A percentile compares a stretch with the other conserved stretches of the same genome.
Evolutionary conservation across 2,329 filamentous ascomycete genomes (phyloP).

Genomic region (Microascus cirrosus): DNA sequence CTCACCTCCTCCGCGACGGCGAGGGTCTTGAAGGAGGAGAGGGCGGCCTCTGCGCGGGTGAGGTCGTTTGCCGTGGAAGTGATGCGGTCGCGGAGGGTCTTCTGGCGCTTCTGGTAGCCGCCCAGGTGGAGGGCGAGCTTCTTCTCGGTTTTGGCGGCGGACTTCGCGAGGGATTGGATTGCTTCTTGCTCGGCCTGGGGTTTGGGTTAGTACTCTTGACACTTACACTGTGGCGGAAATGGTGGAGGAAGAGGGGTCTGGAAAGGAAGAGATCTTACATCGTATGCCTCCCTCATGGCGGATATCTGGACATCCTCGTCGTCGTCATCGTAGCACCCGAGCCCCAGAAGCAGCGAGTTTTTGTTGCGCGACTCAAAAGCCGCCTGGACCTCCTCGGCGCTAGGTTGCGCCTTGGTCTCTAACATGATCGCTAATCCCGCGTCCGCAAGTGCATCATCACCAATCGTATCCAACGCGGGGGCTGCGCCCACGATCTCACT

Average conservation of each 20-base stretch:
- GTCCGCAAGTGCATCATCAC: conserved; percentile 60
- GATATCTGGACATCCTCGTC: conserved; percentile 57
- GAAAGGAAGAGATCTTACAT: conserved; percentile 37
- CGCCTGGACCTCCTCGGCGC: conserved; percentile 37
- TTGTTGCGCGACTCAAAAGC: conserved; percentile 41
- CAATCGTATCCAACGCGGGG: conserved; percentile 50
- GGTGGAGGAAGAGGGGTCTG: background rate
- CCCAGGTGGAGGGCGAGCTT: conserved; percentile 80
- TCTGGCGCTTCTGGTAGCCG: conserved; percentile 80
- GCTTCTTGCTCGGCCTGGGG: conserved; percentile 56
- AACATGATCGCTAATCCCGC: conserved; percentile 68
- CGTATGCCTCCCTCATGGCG: conserved; percentile 60
- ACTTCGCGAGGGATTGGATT: conserved; percentile 64
- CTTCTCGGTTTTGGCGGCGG: conserved; percentile 83
- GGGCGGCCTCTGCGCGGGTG: conserved; percentile 58
- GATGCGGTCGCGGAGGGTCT: conserved; percentile 71
- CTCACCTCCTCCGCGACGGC: conserved; percentile 72
- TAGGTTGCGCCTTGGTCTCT: conserved; percentile 46
- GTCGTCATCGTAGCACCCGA: conserved; percentile 70
- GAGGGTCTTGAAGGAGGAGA: conserved; percentile 64
- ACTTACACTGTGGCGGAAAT: background rate
- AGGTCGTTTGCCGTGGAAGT: conserved; percentile 62
- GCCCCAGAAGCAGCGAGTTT: conserved; percentile 58
- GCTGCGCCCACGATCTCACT: conserved; percentile 52
- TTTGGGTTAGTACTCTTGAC: background rate